phyloP scores from a whole-genome alignment of 352 stramenopile genomes.

The Globisporangium solare region DNA sequence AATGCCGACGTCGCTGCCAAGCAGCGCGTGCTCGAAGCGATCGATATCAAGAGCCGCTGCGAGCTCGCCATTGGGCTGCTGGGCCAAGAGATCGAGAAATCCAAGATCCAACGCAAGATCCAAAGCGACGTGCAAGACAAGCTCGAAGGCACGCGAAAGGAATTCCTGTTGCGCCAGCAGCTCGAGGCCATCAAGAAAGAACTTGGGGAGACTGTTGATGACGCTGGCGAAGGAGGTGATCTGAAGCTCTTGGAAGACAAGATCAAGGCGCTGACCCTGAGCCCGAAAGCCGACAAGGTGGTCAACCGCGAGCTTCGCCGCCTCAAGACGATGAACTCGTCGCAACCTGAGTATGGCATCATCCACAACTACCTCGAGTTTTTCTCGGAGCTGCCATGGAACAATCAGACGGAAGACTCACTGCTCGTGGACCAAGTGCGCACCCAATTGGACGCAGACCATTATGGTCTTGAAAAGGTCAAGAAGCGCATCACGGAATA shows the following conservation, averaged over 20 bases:
- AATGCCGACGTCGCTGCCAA: slow-evolving; percentile 50
- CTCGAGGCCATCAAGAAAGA: slow-evolving; percentile 99
- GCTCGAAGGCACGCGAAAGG: slow-evolving; percentile 57
- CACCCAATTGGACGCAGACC: slow-evolving; percentile 65
- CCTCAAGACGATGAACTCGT: slow-evolving; percentile 73
- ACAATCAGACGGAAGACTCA: slow-evolving; percentile 43
- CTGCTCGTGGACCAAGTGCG: slow-evolving; percentile 51
- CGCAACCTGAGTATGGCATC: slow-evolving; percentile 73
- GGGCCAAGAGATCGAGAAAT: slow-evolving; percentile 56
- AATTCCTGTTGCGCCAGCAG: slow-evolving; percentile 98
- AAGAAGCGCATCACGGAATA: slow-evolving; percentile 87
- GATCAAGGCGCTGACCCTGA: slow-evolving; percentile 41
- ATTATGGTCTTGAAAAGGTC: slow-evolving; percentile 80
- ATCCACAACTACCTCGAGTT: slow-evolving; percentile 83
- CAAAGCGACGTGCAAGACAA: slow-evolving; percentile 69
- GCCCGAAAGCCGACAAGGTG: slow-evolving; percentile 53
- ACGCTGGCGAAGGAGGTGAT: slow-evolving; percentile 34
- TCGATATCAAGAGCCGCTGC: slow-evolving; percentile 37
- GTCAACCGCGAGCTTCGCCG: slow-evolving; percentile 54
- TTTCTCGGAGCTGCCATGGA: slow-evolving; percentile 72
- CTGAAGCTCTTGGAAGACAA: slow-evolving; percentile 59
- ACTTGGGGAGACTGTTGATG: slow-evolving; percentile 73
- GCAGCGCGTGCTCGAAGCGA: slow-evolving; percentile 50
- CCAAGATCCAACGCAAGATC: slow-evolving; percentile 61
- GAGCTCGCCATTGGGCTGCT: slow-evolving; percentile 45